Evolutionary conservation across 2,329 filamentous ascomycete species (phyloP).

Genomic region (Pseudofabraea citricarpa): DNA sequence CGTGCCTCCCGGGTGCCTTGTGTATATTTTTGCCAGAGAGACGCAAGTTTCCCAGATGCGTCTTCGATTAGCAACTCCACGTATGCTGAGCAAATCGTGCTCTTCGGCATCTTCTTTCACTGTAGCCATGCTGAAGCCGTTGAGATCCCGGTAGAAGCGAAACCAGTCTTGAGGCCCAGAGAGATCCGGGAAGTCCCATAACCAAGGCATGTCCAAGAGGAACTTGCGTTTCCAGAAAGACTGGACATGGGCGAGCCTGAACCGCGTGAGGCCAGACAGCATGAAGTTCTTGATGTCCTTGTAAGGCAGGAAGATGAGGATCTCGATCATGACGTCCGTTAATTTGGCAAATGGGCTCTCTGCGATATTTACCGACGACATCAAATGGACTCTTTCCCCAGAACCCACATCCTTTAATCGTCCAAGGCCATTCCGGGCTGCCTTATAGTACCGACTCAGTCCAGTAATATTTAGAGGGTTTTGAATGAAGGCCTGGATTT

Average conservation of each 20-base stretch:
- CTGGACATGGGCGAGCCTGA: constrained; percentile 2
- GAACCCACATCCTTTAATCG: neutral
- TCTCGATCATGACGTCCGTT: constrained; percentile 9
- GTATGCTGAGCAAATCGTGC: neutral
- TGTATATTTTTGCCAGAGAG: neutral
- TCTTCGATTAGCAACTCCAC: constrained; percentile 5
- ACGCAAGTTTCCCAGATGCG: constrained; percentile 4
- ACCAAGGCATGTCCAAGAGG: constrained; percentile 9
- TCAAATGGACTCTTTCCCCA: neutral
- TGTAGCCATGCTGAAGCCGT: constrained; percentile 9
- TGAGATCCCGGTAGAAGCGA: constrained; percentile 7
- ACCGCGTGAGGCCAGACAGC: constrained; percentile 6
- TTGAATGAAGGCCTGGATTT: constrained; percentile 10
- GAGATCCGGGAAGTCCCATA: constrained; percentile 9
- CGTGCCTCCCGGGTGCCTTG: neutral
- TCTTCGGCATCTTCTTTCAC: neutral
- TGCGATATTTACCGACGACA: neutral
- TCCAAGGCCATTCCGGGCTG: neutral
- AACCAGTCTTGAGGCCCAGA: constrained; percentile 9
- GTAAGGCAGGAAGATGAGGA: constrained; percentile 10
- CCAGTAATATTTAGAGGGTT: constrained; percentile 5
- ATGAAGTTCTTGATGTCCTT: constrained; percentile 3
- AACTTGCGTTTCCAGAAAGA: constrained; percentile 13
- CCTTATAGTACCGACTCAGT: neutral
- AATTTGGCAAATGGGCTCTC: constrained; percentile 4